phyloP scores from a whole-genome alignment of 768 basidiomycete species.

The Suillus tomentosus region DNA sequence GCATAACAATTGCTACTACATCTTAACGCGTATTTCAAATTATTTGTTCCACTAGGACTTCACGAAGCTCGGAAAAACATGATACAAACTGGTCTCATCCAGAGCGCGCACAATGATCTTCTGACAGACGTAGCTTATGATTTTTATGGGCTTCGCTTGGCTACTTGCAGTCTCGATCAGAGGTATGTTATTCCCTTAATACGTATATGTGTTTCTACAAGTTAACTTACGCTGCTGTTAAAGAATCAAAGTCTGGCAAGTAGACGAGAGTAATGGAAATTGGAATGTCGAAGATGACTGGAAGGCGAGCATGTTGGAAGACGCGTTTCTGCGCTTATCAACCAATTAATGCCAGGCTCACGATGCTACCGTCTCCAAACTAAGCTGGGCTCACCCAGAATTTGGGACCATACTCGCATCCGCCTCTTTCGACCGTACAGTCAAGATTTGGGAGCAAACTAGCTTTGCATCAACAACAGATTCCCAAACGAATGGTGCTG shows the following conservation, averaged over 20 bases:
- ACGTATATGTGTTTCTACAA: background rate
- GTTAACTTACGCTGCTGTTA: slow-evolving; percentile 18
- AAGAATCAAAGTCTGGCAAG: slow-evolving; percentile 85
- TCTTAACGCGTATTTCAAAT: background rate
- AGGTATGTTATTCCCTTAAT: slow-evolving; percentile 44
- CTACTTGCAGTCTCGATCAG: slow-evolving; percentile 83
- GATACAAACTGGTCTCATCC: slow-evolving; percentile 81
- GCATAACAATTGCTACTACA: background rate
- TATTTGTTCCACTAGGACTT: background rate
- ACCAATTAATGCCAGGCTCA: slow-evolving; percentile 70
- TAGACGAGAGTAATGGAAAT: slow-evolving; percentile 69
- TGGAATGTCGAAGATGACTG: slow-evolving; percentile 89
- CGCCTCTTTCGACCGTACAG: slow-evolving; percentile 86
- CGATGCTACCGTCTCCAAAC: slow-evolving; percentile 81
- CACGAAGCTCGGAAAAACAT: slow-evolving; percentile 34
- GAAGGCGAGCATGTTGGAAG: slow-evolving; percentile 58
- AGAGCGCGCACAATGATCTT: slow-evolving; percentile 76
- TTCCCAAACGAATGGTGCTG: slow-evolving; percentile 27
- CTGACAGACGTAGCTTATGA: slow-evolving; percentile 88
- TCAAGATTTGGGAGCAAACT: slow-evolving; percentile 89
- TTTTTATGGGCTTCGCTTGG: slow-evolving; percentile 83
- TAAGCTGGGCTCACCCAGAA: slow-evolving; percentile 92
- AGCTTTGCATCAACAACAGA: slow-evolving; percentile 32
- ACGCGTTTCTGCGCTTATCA: slow-evolving; percentile 10
- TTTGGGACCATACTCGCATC: slow-evolving; percentile 88